These are phyloP conservation scores for Coniferiporia sulphurascens DNA, from an alignment of 1,284 basidiomycete genomes.

Conservation along the genomic window DNA sequence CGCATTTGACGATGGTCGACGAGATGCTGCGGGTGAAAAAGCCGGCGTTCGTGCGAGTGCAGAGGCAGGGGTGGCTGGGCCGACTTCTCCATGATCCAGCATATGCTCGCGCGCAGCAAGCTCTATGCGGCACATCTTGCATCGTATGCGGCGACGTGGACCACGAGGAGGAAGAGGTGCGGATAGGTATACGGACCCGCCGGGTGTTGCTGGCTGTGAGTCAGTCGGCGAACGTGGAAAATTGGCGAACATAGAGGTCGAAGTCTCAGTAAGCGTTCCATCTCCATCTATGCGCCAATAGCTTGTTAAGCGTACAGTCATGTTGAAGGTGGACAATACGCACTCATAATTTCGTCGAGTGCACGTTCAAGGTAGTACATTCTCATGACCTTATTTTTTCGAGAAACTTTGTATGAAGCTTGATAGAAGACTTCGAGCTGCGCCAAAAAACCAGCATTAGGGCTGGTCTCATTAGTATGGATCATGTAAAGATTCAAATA, in stretches of 20 bases:
- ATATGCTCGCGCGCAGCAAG: slow-evolving; percentile 87
- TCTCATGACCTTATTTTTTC: slow-evolving; percentile 63
- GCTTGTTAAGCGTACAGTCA: neutral
- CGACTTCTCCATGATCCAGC: slow-evolving; percentile 82
- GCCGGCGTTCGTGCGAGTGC: slow-evolving; percentile 26
- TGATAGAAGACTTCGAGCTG: slow-evolving; percentile 77
- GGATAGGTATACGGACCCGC: slow-evolving; percentile 18
- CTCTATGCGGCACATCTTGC: slow-evolving; percentile 81
- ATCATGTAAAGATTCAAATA: neutral
- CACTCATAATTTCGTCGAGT: slow-evolving; percentile 73
- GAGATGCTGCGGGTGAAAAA: slow-evolving; percentile 43
- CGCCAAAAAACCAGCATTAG: slow-evolving; percentile 72
- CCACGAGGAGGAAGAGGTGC: neutral
- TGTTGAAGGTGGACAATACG: slow-evolving; percentile 24
- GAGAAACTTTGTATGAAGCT: slow-evolving; percentile 65
- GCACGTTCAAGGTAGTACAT: slow-evolving; percentile 80
- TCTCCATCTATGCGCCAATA: slow-evolving; percentile 53
- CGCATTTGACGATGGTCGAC: slow-evolving; percentile 35
- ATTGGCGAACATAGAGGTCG: slow-evolving; percentile 71
- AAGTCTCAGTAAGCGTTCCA: slow-evolving; percentile 53
- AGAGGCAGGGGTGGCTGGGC: slow-evolving; percentile 52
- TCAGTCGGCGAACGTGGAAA: slow-evolving; percentile 64
- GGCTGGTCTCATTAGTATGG: slow-evolving; percentile 38
- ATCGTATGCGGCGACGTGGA: slow-evolving; percentile 69
- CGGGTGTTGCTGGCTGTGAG: slow-evolving; percentile 57